Percentiles rank a stretch among this genome's conserved stretches.
Evolutionary conservation across 208 protist genomes (phyloP).

Genomic region (Angomonas deanei): DNA sequence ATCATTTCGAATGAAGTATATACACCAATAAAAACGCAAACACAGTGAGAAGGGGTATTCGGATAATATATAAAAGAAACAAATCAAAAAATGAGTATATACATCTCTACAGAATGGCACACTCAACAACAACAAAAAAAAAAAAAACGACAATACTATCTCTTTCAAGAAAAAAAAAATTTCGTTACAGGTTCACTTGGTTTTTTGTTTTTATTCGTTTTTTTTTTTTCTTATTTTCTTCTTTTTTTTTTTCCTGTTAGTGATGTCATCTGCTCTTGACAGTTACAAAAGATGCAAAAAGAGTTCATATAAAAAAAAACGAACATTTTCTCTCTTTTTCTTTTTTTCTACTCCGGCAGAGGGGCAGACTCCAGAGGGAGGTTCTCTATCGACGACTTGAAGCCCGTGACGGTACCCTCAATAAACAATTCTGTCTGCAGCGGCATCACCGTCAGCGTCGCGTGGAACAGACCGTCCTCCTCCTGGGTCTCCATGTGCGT

Average conservation of each 20-base stretch:
- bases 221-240: neutral
- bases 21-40: neutral
- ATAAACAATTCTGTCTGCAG: constrained; percentile 47
- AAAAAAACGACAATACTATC: neutral
- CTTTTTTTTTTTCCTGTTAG: neutral
- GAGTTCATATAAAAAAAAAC: constrained; percentile 7
- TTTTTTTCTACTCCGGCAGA: neutral
- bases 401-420: constrained; percentile 14
- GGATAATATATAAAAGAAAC: neutral
- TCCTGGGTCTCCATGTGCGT: too few relatives aligned
- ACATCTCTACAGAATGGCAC: neutral
- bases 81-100: neutral
- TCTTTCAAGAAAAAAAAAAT: neutral
- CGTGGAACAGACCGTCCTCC: too few relatives aligned
- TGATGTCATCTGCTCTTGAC: too few relatives aligned
- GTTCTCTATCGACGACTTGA: neutral
- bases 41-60: too few relatives aligned
- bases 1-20: neutral
- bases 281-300: neutral
- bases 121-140: neutral
- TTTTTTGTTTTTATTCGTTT: too few relatives aligned
- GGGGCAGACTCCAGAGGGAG: neutral
- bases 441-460: constrained; percentile 33
- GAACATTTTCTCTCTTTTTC: constrained; percentile 2
- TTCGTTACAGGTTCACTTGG: neutral